Evolutionary conservation across 2,329 filamentous ascomycete genomes (phyloP), one percentile per base, ranked within the genome.

Genomic region (Arachnomyces sp.): DNA sequence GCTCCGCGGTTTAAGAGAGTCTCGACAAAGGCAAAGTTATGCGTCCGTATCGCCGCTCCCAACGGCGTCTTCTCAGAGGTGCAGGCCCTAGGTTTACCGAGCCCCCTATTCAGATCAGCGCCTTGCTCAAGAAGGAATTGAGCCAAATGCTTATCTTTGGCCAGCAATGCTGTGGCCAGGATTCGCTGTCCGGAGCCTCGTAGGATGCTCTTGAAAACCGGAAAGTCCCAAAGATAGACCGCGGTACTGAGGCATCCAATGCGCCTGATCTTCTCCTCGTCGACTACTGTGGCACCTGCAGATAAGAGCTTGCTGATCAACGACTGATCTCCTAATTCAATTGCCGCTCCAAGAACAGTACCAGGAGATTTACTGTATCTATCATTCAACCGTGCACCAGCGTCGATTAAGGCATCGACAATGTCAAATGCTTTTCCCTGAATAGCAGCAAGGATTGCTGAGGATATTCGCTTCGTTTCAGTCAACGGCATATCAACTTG

Each of bases 321-420:
- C 16, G 29, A 34, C 29, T n/a, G 14, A 17, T 40, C 38, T 40
- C 38, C 38, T 34, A 13, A 31, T 25, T 34, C 31, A 34, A 40
- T 40, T 29, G 38, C 38, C 4, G 38, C 38, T 34, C 38, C 38
- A 34, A 40, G 38, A 34, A 40, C 29, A 16, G 38, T 40, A 31
- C 31, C 29, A 34, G 38, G 38, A 18, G 29, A 11, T 34, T 34
- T 15, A n/a, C 38, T 40, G 28, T 43, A 45, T 25, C 11, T n/a
- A 17, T 47, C 45, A 41, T 47, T 45, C 25, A 43, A 29, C 18
- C 43, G 29, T 35, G 38, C 38, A 34, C 38, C 38, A 11, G 28
- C 28, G 12, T n/a, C 14, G 40, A 47, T 45, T 8, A 47, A 43
- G 18, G 45, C 37, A 28, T 43, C 13, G 16, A 45, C 28, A 13